Percentiles rank a stretch among this genome's conserved stretches.
phyloP scores from a whole-genome alignment of 768 basidiomycete genomes.

The Russula dissimulans region DNA sequence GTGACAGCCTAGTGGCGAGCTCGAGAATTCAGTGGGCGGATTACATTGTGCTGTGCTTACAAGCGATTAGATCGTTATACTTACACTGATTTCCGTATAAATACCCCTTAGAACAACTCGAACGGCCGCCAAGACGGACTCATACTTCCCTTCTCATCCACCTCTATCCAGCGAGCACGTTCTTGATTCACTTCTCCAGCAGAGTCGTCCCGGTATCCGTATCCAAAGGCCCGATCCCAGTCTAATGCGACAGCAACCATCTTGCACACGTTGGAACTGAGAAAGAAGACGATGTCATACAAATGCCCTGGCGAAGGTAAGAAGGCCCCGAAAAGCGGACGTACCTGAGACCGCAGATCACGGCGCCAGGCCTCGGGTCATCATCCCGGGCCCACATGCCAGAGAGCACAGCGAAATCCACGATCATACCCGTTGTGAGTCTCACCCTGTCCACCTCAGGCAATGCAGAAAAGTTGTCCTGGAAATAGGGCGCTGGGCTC shows the following conservation, averaged over 20 bases:
- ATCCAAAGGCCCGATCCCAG: slow-evolving; percentile 56
- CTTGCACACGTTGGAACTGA: slow-evolving; percentile 53
- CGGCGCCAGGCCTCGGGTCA: slow-evolving; percentile 40
- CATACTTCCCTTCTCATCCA: slow-evolving; percentile 50
- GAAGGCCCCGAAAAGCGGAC: slow-evolving; percentile 16
- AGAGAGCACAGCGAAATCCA: slow-evolving; percentile 58
- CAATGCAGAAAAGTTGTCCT: slow-evolving; percentile 39
- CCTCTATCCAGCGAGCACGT: slow-evolving; percentile 50
- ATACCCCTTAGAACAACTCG: slow-evolving; percentile 33
- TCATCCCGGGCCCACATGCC: slow-evolving; percentile 47
- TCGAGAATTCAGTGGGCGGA: neutral
- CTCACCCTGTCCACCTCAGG: slow-evolving; percentile 33
- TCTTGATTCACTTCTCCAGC: slow-evolving; percentile 40
- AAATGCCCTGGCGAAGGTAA: neutral
- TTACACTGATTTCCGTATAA: neutral
- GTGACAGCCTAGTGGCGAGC: no score
- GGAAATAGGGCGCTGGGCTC: slow-evolving; percentile 45
- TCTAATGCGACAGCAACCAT: slow-evolving; percentile 52
- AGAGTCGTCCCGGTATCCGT: slow-evolving; percentile 27
- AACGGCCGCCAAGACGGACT: slow-evolving; percentile 53
- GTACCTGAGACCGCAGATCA: slow-evolving; percentile 52
- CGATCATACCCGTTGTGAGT: slow-evolving; percentile 55
- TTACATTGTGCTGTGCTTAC: no score
- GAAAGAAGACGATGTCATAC: neutral
- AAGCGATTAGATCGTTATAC: no score